Percentiles rank a stretch among this genome's conserved stretches.
phyloP scores from a whole-genome alignment of 2,329 filamentous ascomycete genomes.

The Chalara sp. region DNA sequence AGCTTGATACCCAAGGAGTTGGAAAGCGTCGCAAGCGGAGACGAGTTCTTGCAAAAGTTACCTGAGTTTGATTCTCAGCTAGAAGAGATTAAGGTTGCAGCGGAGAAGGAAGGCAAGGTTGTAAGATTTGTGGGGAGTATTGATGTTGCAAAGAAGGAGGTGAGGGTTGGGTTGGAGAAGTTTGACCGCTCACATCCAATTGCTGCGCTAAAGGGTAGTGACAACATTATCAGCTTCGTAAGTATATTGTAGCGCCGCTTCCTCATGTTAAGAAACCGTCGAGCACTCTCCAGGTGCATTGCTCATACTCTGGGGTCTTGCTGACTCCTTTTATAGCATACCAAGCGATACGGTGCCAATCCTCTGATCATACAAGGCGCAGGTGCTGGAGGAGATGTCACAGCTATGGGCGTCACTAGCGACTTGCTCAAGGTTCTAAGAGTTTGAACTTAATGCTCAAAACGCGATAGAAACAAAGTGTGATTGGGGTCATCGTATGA shows the following conservation, averaged over 20 bases:
- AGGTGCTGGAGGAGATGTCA: conserved; percentile 90
- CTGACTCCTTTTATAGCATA: conserved; percentile 47
- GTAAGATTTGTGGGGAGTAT: conserved; percentile 92
- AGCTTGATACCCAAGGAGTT: conserved; percentile 86
- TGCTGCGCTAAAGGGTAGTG: conserved; percentile 89
- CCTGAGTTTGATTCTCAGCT: conserved; percentile 83
- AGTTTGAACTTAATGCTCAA: conserved; percentile 32
- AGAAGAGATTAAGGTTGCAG: conserved; percentile 80
- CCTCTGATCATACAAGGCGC: conserved; percentile 92
- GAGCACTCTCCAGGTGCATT: too few species aligned
- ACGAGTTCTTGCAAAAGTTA: conserved; percentile 79
- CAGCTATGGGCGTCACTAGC: conserved; percentile 93
- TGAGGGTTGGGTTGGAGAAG: conserved; percentile 89
- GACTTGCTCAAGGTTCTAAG: conserved; percentile 85
- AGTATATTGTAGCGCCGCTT: neutral
- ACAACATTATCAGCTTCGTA: conserved; percentile 93
- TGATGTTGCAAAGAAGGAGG: conserved; percentile 69
- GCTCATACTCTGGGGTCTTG: too few species aligned
- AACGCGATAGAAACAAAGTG: conserved; percentile 6
- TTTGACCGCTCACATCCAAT: conserved; percentile 86
- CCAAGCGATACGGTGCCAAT: conserved; percentile 84
- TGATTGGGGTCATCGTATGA: conserved; percentile 3
- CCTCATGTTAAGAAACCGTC: neutral
- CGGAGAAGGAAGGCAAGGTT: conserved; percentile 82
- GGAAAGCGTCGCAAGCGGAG: conserved; percentile 66